phyloP scores from a whole-genome alignment of 257 asterid species.

The Scutellaria minor region DNA sequence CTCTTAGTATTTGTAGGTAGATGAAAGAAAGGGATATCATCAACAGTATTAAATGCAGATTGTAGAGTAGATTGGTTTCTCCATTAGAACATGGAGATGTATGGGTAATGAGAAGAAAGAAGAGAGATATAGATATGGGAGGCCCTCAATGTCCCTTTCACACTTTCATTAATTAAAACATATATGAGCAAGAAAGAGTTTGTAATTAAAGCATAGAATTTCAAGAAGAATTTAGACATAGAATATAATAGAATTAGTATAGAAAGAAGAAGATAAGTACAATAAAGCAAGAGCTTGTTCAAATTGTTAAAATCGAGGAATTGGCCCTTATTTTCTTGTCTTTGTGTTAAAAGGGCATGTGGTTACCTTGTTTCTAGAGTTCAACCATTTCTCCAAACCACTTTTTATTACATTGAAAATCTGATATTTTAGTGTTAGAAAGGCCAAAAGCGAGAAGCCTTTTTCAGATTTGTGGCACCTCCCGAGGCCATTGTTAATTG shows the following conservation, averaged over 20 bases:
- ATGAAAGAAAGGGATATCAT: slow-evolving; percentile 4
- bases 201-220: not conserved
- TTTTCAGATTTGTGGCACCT: slow-evolving; percentile 44
- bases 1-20: slow-evolving; percentile 26
- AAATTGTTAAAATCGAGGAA: slow-evolving; percentile 60
- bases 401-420: slow-evolving; percentile 35
- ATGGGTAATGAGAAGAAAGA: slow-evolving; percentile 52
- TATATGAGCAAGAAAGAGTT: slow-evolving; percentile 20
- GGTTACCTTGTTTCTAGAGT: slow-evolving; percentile 46
- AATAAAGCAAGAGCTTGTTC: slow-evolving; percentile 68
- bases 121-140: slow-evolving; percentile 52
- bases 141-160: slow-evolving; percentile 57
- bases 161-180: slow-evolving; percentile 30
- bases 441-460: slow-evolving; percentile 45
- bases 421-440: slow-evolving; percentile 29
- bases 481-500: slow-evolving; percentile 31
- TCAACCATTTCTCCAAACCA: slow-evolving; percentile 35
- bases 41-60: slow-evolving; percentile 57
- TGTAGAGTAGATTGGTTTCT: slow-evolving; percentile 31
- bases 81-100: slow-evolving; percentile 67
- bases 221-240: slow-evolving; percentile 9
- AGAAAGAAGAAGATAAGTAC: slow-evolving; percentile 39
- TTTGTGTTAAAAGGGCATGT: slow-evolving; percentile 49
- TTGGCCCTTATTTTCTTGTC: slow-evolving; percentile 53
- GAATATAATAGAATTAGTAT: not conserved